Conservation (phyloP, 495 filamentous ascomycete genomes). For the Podospora sp. region DNA sequence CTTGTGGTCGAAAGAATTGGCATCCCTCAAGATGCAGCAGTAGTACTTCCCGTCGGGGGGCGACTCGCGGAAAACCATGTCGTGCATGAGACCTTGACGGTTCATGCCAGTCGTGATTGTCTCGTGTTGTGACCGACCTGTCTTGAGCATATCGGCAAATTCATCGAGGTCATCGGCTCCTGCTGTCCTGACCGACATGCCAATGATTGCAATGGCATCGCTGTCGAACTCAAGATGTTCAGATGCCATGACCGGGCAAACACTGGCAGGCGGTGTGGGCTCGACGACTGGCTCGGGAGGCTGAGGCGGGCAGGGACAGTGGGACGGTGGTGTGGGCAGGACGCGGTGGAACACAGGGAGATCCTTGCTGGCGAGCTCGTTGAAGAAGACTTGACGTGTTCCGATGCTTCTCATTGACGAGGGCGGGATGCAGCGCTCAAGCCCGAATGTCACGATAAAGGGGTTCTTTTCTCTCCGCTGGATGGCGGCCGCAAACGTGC, state of each 20-base stretch:
- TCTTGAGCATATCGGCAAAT: conserved; percentile 8
- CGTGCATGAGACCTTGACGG: too few relatives aligned
- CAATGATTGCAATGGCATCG: conserved; percentile 40
- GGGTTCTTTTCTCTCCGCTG: background rate
- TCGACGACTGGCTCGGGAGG: too few relatives aligned
- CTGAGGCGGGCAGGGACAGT: too few relatives aligned
- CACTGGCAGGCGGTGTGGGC: too few relatives aligned
- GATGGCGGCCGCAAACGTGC: conserved; percentile 22
- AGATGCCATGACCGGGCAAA: too few relatives aligned
- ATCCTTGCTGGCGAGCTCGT: too few relatives aligned
- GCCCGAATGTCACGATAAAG: background rate
- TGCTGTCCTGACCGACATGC: conserved; percentile 43
- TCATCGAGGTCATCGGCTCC: conserved; percentile 28
- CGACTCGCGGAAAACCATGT: conserved; percentile 40
- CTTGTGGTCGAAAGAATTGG: conserved; percentile 49
- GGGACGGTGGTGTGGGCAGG: too few relatives aligned
- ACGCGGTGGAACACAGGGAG: too few relatives aligned
- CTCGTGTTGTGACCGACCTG: conserved; percentile 20
- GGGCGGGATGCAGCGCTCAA: background rate
- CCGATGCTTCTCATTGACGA: background rate
- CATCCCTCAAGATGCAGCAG: conserved; percentile 43
- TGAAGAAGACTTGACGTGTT: too few relatives aligned
- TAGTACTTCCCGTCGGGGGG: conserved; percentile 16
- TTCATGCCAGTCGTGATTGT: too few relatives aligned
- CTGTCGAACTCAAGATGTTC: background rate